These are phyloP conservation scores for Wickerhamiella domercqiae DNA, from an alignment of 805 yeast species.

Conservation along the genomic window DNA sequence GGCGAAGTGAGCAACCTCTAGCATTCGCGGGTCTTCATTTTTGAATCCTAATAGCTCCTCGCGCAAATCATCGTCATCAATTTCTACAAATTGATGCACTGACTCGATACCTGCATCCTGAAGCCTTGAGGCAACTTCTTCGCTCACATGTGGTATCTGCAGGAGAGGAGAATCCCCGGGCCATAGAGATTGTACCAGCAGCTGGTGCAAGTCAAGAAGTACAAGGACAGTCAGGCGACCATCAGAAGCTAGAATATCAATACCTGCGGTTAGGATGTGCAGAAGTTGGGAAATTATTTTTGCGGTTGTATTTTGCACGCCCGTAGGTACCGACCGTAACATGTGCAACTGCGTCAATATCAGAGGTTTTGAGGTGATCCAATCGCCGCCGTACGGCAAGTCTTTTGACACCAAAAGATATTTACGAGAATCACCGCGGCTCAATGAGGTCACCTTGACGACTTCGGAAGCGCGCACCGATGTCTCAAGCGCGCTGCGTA, in stretches of 20 bases:
- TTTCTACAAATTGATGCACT: conserved; percentile 60
- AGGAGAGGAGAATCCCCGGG: conserved; percentile 58
- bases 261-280: conserved; percentile 44
- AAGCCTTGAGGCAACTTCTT: conserved; percentile 37
- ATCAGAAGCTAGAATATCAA: conserved; percentile 65
- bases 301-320: conserved; percentile 42
- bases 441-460: conserved; percentile 20
- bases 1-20: conserved; percentile 69
- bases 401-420: background rate
- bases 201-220: conserved; percentile 79
- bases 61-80: conserved; percentile 53
- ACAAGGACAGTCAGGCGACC: conserved; percentile 52
- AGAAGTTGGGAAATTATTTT: conserved; percentile 35
- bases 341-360: conserved; percentile 69
- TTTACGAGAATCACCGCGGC: background rate
- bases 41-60: conserved; percentile 43
- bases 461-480: conserved; percentile 53
- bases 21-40: conserved; percentile 30
- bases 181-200: conserved; percentile 81
- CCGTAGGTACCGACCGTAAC: conserved; percentile 49
- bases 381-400: conserved; percentile 16
- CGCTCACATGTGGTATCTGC: conserved; percentile 62
- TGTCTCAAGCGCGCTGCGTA: conserved; percentile 35
- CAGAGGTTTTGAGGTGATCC: conserved; percentile 31
- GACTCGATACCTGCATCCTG: conserved; percentile 39